Evolutionary conservation across 1,139 yeast genomes (phyloP).

Genomic region (Kluyveromyces sp.): DNA sequence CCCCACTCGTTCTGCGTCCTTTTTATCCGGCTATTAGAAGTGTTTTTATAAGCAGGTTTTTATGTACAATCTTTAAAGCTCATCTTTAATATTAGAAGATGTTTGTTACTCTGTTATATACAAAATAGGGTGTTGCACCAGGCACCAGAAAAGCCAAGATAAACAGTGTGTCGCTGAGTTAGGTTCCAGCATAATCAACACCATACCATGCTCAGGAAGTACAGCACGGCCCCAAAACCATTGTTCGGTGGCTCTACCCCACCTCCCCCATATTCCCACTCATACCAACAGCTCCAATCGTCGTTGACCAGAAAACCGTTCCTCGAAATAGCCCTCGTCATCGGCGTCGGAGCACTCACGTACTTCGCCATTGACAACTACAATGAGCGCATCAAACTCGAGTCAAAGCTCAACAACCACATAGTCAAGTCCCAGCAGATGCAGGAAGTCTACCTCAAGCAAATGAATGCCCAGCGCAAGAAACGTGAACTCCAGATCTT

Average conservation of each 20-base stretch:
- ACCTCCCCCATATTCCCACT: conserved; percentile 3
- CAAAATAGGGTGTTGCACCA: no score
- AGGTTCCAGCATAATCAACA: background rate
- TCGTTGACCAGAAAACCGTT: conserved; percentile 9
- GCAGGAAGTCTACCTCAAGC: conserved; percentile 37
- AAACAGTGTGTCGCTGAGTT: background rate
- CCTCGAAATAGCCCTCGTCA: conserved; percentile 22
- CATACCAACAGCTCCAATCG: background rate
- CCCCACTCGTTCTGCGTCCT: no score
- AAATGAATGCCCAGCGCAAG: conserved; percentile 38
- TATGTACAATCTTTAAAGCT: conserved; percentile 2
- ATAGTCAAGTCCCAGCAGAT: conserved; percentile 38
- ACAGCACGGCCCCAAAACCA: conserved; percentile 1
- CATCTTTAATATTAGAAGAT: background rate
- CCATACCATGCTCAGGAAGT: background rate
- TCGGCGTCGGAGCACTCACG: conserved; percentile 27
- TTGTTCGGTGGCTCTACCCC: conserved; percentile 3
- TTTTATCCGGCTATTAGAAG: no score
- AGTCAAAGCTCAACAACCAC: conserved; percentile 36
- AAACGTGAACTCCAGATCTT: conserved; percentile 40
- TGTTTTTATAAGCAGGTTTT: background rate
- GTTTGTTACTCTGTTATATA: no score
- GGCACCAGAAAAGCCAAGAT: no score
- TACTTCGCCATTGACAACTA: conserved; percentile 50
- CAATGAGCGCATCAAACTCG: conserved; percentile 36